phyloP scores from a whole-genome alignment of 164 flowering plant genomes.

The Magnolia sinica region DNA sequence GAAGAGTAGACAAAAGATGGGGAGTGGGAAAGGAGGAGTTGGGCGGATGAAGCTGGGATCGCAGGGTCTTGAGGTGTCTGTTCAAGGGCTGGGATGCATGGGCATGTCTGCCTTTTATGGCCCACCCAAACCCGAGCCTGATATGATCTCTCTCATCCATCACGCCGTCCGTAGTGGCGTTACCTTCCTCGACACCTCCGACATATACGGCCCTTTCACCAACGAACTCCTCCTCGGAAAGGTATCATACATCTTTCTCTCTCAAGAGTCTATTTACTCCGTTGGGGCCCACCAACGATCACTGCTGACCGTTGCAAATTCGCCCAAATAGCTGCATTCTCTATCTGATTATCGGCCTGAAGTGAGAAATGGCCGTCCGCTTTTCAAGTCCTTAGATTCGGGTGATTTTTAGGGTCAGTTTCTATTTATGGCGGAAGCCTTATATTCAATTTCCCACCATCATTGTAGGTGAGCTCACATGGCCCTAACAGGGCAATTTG shows the following conservation, averaged over 20 bases:
- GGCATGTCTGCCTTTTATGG: constrained; percentile 38
- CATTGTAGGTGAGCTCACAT: too few species aligned
- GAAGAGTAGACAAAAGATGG: too few species aligned
- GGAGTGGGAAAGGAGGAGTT: background rate
- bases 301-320: background rate
- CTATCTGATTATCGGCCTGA: too few species aligned
- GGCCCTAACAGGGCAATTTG: too few species aligned
- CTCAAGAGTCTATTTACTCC: background rate
- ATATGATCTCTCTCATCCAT: constrained; percentile 34
- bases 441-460: too few species aligned
- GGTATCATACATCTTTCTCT: constrained; percentile 1
- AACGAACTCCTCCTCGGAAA: constrained; percentile 35
- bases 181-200: constrained; percentile 43
- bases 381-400: too few species aligned
- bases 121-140: constrained; percentile 28
- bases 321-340: too few species aligned
- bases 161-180: constrained; percentile 32
- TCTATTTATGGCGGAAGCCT: too few species aligned
- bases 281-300: background rate
- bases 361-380: too few species aligned
- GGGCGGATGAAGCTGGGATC: constrained; percentile 30
- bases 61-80: constrained; percentile 32
- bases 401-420: too few species aligned
- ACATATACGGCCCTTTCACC: constrained; percentile 37
- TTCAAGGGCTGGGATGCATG: constrained; percentile 35